Base-by-base conservation (phyloP, 2,329 filamentous ascomycete genomes). In the Alternaria novae-zelandiae region DNA sequence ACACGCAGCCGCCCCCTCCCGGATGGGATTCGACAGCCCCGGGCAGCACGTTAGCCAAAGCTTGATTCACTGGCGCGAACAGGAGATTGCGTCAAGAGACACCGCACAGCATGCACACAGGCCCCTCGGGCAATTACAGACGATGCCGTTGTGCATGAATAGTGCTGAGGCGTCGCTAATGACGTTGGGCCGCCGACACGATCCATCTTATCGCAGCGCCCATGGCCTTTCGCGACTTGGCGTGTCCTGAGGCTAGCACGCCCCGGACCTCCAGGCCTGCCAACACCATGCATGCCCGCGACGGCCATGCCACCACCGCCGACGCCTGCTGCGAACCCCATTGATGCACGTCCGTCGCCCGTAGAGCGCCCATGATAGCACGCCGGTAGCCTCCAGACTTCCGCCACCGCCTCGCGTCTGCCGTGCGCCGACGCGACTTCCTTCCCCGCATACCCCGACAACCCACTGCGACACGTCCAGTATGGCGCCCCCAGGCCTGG, bases 401-500 rank as follows among this genome's bases (percentile, higher is more conserved):
- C 28, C 13, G 49, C 28, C 46, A 28, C 13, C 53, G 17, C 25
- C 36, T 32, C 17, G 32, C 30, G n/a, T 46, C 32, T 51, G 26
- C 26, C 44, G 46, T 32, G 50, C 26, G 54, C 17, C 47, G 50
- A 56, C 64, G 54, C 55, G 53, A 45, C 57, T 65, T 26, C 63
- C 58, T 63, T 43, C 66, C 59, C 64, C 61, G 54, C 63, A 66
- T 50, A 54, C 54, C 30, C 54, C 61, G 36, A 54, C 58, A 36
- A 58, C 36, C 53, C 53, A 43, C 41, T 11, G 61, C 45, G 54
- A 49, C 59, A 17, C 63, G 44, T 51, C 54, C 65, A 55, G 44
- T 63, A 80, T 80, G 77, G 74, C 79, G n/a, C 73, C 75, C 46
- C 59, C 71, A 26, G 55, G 61, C 57, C 73, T 78, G 57, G 77